phyloP scores from a whole-genome alignment of 345 rosid genomes.

The Cardamine resedifolia region DNA sequence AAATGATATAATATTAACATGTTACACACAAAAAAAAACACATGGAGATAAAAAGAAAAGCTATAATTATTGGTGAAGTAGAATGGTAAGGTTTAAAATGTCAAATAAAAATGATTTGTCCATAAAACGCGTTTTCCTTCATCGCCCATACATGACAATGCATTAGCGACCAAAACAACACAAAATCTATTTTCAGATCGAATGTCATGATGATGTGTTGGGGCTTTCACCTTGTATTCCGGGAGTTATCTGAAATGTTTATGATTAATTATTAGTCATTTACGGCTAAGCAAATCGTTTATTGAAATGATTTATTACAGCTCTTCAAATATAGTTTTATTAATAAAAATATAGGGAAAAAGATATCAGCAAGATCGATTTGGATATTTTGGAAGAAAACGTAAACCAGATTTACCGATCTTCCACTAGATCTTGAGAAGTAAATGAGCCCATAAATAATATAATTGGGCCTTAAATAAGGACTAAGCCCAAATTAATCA shows the following conservation, averaged over 20 bases:
- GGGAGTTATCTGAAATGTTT: not conserved
- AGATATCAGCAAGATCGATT: too few species aligned
- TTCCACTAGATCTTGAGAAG: not conserved
- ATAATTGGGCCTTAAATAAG: not conserved
- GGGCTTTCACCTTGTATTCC: slow-evolving; percentile 10
- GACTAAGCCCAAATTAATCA: not conserved
- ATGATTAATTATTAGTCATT: too few species aligned
- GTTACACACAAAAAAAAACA: too few species aligned
- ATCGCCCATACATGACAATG: slow-evolving; percentile 10
- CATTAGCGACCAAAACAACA: slow-evolving; percentile 15
- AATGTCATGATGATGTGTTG: slow-evolving; percentile 6
- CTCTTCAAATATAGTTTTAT: too few species aligned
- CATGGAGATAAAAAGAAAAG: not conserved
- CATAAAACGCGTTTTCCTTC: slow-evolving; percentile 16
- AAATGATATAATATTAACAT: too few species aligned
- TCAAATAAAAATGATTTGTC: too few species aligned
- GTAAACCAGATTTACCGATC: too few species aligned
- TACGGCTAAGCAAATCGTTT: too few species aligned
- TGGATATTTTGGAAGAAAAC: too few species aligned
- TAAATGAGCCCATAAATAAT: not conserved
- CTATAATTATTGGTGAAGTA: not conserved
- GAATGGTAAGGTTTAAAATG: not conserved
- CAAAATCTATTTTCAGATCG: not conserved
- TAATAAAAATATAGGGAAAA: too few species aligned
- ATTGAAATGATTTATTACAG: too few species aligned